phyloP scores from a whole-genome alignment of 805 yeast genomes.

The Nakazawaea wyomingensis region DNA sequence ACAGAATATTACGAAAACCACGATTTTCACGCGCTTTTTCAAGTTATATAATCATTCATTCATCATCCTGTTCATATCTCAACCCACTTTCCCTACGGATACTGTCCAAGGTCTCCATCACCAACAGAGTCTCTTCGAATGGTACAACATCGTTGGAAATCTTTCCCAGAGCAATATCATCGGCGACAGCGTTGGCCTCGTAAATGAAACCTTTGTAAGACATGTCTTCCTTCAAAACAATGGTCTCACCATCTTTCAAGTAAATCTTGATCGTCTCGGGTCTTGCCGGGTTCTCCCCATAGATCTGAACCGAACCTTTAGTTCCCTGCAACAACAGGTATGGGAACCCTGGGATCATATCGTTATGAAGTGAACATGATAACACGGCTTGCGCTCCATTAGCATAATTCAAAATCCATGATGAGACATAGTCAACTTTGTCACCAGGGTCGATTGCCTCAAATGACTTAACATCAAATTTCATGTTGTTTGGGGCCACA shows the following conservation, averaged over 20 bases:
- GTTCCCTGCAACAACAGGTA: conserved; percentile 17
- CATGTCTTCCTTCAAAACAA: conserved; percentile 29
- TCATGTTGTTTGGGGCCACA: conserved; percentile 25
- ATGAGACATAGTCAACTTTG: conserved; percentile 37
- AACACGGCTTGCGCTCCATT: conserved; percentile 37
- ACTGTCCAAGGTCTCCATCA: conserved; percentile 44
- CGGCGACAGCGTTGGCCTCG: conserved; percentile 52
- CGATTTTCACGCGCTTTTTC: no score
- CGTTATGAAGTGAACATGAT: conserved; percentile 19
- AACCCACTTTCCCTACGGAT: conserved; percentile 40
- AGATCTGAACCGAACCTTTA: conserved; percentile 16
- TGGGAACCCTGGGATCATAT: conserved; percentile 1
- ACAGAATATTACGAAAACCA: no score
- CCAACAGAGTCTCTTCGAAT: conserved; percentile 39
- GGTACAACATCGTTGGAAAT: conserved; percentile 30
- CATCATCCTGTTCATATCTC: conserved; percentile 34
- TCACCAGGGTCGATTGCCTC: conserved; percentile 30
- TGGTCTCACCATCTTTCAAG: conserved; percentile 22
- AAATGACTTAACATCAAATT: conserved; percentile 23
- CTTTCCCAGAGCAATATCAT: conserved; percentile 35
- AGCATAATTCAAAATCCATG: conserved; percentile 31
- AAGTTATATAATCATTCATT: background rate
- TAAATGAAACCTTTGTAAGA: conserved; percentile 46
- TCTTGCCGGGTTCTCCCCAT: conserved; percentile 18
- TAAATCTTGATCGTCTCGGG: conserved; percentile 27